These are phyloP conservation scores for Xylaria sp. DNA, from an alignment of 2,329 filamentous ascomycete genomes.

Conservation along the genomic window DNA sequence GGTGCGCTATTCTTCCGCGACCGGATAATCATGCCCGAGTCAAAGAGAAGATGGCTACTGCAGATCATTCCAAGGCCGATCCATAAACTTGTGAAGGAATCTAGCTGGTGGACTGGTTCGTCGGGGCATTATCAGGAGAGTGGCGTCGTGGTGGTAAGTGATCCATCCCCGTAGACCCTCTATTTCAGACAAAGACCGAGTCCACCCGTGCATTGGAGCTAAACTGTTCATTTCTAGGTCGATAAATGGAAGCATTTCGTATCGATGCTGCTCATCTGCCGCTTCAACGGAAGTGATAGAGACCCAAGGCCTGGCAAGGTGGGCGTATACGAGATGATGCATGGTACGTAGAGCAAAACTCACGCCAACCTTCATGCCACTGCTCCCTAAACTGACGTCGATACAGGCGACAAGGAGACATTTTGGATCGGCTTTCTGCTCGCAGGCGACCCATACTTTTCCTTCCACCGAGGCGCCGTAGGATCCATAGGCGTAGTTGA, in stretches of 20 bases:
- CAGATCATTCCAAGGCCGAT: constrained; percentile 56
- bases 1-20: constrained; percentile 60
- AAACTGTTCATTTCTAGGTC: constrained; percentile 18
- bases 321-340: constrained; percentile 59
- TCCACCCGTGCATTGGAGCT: background rate
- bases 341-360: constrained; percentile 47
- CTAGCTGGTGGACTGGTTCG: constrained; percentile 51
- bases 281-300: constrained; percentile 57
- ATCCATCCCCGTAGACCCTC: background rate
- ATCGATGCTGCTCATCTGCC: constrained; percentile 53
- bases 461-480: constrained; percentile 55
- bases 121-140: constrained; percentile 56
- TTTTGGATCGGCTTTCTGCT: constrained; percentile 62
- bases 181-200: background rate
- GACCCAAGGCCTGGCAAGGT: constrained; percentile 52
- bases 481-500: constrained; percentile 50
- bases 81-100: constrained; percentile 52
- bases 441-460: constrained; percentile 54
- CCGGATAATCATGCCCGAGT: constrained; percentile 54
- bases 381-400: constrained; percentile 8
- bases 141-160: constrained; percentile 55
- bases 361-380: background rate
- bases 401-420: constrained; percentile 58
- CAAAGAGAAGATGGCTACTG: constrained; percentile 53
- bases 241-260: constrained; percentile 59